Evolutionary conservation across 2,329 filamentous ascomycete genomes (phyloP).

Genomic region (Epichloe bromicola): DNA sequence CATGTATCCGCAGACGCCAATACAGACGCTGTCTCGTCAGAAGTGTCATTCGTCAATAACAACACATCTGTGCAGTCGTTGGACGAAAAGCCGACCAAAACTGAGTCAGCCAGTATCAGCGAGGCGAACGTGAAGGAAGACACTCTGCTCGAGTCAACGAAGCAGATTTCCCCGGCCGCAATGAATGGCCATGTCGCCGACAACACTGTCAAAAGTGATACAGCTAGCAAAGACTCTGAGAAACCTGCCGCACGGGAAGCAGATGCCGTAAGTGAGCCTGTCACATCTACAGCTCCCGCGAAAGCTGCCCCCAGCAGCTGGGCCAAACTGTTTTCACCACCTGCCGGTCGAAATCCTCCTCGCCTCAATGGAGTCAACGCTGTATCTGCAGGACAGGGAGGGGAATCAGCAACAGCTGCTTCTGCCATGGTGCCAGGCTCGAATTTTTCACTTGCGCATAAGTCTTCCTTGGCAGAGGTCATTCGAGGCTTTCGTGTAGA

Average conservation of each 20-base stretch:
- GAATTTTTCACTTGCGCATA: constrained; percentile 31
- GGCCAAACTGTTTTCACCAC: constrained; percentile 26
- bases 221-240: constrained; percentile 13
- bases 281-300: constrained; percentile 11
- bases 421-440: constrained; percentile 12
- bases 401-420: constrained; percentile 7
- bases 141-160: background rate
- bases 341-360: constrained; percentile 11
- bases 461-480: constrained; percentile 59
- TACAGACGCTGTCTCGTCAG: background rate
- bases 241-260: constrained; percentile 10
- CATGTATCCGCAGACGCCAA: background rate
- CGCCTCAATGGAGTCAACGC: constrained; percentile 16
- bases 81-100: background rate
- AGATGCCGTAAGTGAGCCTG: constrained; percentile 7
- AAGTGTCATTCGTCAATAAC: constrained; percentile 4
- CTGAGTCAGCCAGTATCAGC: background rate
- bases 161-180: background rate
- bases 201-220: constrained; percentile 1
- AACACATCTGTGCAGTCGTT: background rate
- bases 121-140: background rate
- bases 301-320: constrained; percentile 24
- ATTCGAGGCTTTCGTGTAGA: constrained; percentile 60
- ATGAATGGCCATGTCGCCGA: background rate
- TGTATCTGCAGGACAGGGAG: constrained; percentile 14